Conservation (phyloP, 768 basidiomycete species). For the Russula lepida region DNA sequence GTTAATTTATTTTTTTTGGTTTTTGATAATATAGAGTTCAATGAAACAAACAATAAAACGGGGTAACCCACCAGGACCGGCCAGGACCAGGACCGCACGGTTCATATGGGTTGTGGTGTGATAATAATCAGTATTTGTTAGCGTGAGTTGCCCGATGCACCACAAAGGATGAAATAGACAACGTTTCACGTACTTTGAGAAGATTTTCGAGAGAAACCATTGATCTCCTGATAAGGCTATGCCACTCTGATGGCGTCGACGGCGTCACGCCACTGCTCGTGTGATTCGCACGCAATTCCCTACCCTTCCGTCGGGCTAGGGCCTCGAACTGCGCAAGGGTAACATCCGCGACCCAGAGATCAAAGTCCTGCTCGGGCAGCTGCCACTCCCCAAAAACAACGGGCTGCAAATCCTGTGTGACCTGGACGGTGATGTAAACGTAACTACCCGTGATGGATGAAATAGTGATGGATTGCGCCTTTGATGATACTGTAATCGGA, state of each 20-base stretch:
- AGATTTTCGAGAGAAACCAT: slow-evolving; percentile 74
- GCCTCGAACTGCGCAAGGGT: slow-evolving; percentile 72
- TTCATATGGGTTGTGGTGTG: background rate
- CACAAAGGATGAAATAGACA: slow-evolving; percentile 2
- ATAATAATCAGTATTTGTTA: slow-evolving; percentile 8
- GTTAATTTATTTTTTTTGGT: background rate
- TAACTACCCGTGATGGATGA: slow-evolving; percentile 89
- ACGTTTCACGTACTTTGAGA: slow-evolving; percentile 44
- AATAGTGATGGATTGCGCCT: slow-evolving; percentile 59
- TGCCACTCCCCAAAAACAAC: slow-evolving; percentile 73
- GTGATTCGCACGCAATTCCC: slow-evolving; percentile 30
- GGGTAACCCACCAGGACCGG: background rate
- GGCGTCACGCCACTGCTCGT: slow-evolving; percentile 15
- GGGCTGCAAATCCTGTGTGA: slow-evolving; percentile 86
- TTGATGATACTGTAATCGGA: slow-evolving; percentile 37
- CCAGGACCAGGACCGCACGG: background rate
- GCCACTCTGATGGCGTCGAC: slow-evolving; percentile 37
- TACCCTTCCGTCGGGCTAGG: slow-evolving; percentile 47
- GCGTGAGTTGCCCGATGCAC: slow-evolving; percentile 6
- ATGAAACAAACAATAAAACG: slow-evolving; percentile 6
- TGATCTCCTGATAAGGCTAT: slow-evolving; percentile 35
- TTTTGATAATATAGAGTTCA: slow-evolving; percentile 12
- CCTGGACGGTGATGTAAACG: slow-evolving; percentile 78
- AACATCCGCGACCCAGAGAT: slow-evolving; percentile 77
- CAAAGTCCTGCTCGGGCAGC: slow-evolving; percentile 63